Conservation (phyloP, 2,329 filamentous ascomycete species). For the Geosmithia putterillii region DNA sequence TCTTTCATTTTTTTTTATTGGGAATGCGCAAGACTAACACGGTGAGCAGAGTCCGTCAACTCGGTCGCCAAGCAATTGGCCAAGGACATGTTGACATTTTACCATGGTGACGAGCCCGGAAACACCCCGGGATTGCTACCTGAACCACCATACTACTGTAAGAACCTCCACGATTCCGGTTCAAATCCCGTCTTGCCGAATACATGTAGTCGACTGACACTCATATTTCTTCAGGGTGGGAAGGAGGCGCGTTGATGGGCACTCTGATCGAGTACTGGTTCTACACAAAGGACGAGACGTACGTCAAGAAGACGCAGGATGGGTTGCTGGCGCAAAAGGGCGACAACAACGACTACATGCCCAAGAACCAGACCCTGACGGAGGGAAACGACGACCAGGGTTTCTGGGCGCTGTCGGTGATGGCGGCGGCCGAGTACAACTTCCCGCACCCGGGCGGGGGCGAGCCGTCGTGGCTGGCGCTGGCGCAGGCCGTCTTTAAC, state of each 20-base stretch:
- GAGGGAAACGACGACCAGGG: slow-evolving; percentile 67
- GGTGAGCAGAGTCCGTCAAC: slow-evolving; percentile 32
- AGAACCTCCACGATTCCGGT: no score
- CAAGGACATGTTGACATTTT: slow-evolving; percentile 31
- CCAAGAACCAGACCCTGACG: slow-evolving; percentile 54
- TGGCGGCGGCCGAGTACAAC: slow-evolving; percentile 58
- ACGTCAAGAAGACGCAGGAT: slow-evolving; percentile 54
- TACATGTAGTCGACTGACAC: slow-evolving; percentile 1
- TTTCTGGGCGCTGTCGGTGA: slow-evolving; percentile 60
- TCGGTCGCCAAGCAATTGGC: slow-evolving; percentile 36
- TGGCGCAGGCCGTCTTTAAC: slow-evolving; percentile 74
- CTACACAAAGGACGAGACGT: slow-evolving; percentile 61
- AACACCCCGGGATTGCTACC: slow-evolving; percentile 38
- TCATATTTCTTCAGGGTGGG: slow-evolving; percentile 47
- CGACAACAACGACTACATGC: slow-evolving; percentile 64
- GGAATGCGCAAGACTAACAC: not conserved
- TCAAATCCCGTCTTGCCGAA: not conserved
- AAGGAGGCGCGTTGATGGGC: slow-evolving; percentile 60
- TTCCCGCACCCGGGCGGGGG: slow-evolving; percentile 44
- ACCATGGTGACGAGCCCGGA: slow-evolving; percentile 34
- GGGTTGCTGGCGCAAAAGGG: slow-evolving; percentile 67
- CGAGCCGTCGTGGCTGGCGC: slow-evolving; percentile 54
- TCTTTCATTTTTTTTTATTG: not conserved
- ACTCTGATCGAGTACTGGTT: slow-evolving; percentile 76
- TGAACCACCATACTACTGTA: slow-evolving; percentile 42